These are phyloP conservation scores for Dactylella cylindrospora DNA, from an alignment of 2,329 filamentous ascomycete species.

Conservation along the genomic window DNA sequence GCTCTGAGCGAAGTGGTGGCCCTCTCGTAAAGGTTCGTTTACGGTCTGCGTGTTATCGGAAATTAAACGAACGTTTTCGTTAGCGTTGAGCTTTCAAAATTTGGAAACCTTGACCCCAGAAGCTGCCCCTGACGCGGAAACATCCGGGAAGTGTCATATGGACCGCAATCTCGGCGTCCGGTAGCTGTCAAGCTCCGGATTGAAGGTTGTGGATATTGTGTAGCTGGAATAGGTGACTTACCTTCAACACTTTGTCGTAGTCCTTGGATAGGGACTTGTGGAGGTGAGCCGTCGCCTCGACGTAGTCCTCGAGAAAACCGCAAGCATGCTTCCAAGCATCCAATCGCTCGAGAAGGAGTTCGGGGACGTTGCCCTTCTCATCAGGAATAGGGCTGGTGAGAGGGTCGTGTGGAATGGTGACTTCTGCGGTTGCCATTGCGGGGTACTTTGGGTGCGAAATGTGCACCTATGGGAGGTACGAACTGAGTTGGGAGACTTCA, in stretches of 20 bases:
- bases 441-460: neutral
- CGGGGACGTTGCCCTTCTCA: slow-evolving; percentile 55
- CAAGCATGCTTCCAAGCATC: slow-evolving; percentile 96
- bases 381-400: slow-evolving; percentile 45
- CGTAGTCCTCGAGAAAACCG: slow-evolving; percentile 86
- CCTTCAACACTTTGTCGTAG: slow-evolving; percentile 92
- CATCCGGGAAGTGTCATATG: slow-evolving; percentile 27
- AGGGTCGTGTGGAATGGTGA: slow-evolving; percentile 16
- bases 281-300: slow-evolving; percentile 79
- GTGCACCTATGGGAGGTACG: slow-evolving; percentile 22
- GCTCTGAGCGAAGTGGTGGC: slow-evolving; percentile 82
- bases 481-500: slow-evolving; percentile 6
- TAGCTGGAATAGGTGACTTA: slow-evolving; percentile 50
- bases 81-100: slow-evolving; percentile 12
- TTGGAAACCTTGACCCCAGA: neutral
- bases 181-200: neutral
- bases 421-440: slow-evolving; percentile 27
- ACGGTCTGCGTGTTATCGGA: slow-evolving; percentile 66
- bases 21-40: slow-evolving; percentile 79
- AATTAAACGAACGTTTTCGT: slow-evolving; percentile 18
- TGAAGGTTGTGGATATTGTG: neutral
- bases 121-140: too few relatives aligned
- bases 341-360: slow-evolving; percentile 79
- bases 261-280: slow-evolving; percentile 86
- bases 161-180: neutral